Evolutionary conservation across 2,329 filamentous ascomycete species (phyloP).

Genomic region (Talaromyces funiculosus): DNA sequence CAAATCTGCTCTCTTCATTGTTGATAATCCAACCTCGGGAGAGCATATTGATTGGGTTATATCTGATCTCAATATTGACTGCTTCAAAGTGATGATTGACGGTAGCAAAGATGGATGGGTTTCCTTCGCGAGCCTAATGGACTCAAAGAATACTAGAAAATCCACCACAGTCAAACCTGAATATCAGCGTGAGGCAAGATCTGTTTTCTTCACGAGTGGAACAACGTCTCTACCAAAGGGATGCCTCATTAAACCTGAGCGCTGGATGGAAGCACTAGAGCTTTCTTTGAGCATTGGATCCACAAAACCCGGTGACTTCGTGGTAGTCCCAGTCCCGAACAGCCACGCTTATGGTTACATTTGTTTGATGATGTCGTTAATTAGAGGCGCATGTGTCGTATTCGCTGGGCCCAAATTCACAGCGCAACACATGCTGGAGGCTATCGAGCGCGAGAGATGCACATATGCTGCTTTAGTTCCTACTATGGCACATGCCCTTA

Average conservation of each 20-base stretch:
- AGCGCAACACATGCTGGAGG: not conserved
- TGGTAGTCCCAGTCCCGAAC: not conserved
- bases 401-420: not conserved
- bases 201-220: not conserved
- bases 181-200: too few relatives aligned
- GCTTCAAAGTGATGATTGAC: too few relatives aligned
- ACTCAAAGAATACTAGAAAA: too few relatives aligned
- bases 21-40: too few relatives aligned
- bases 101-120: too few relatives aligned
- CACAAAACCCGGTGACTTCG: not conserved
- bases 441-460: not conserved
- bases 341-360: not conserved
- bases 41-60: too few relatives aligned
- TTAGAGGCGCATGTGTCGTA: not conserved
- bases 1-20: too few relatives aligned
- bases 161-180: too few relatives aligned
- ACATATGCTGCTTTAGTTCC: not conserved
- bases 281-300: not conserved
- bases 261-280: not conserved
- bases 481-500: not conserved
- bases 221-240: not conserved
- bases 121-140: too few relatives aligned
- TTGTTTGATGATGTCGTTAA: not conserved
- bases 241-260: not conserved
- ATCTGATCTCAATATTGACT: too few relatives aligned